Evolutionary conservation across 345 rosid genomes (phyloP).

Genomic region (Lepidium didymum): DNA sequence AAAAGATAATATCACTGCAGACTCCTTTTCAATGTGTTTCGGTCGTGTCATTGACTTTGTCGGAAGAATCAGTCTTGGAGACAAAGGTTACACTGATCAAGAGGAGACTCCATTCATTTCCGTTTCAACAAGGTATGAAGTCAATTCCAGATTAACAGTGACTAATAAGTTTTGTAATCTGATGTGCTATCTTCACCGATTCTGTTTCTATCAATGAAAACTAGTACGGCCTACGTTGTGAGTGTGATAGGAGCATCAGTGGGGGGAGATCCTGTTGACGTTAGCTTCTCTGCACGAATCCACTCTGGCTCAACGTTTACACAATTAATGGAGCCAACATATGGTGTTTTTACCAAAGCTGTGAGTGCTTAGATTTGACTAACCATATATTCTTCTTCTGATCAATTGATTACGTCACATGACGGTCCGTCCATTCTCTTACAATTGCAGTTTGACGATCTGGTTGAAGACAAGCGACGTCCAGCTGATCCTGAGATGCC

Average conservation of each 20-base stretch:
- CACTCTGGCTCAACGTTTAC: slow-evolving; percentile 91
- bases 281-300: slow-evolving; percentile 51
- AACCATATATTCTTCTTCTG: not conserved
- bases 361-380: slow-evolving; percentile 35
- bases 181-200: not conserved
- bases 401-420: not conserved
- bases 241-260: slow-evolving; percentile 46
- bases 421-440: not conserved
- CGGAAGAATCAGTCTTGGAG: slow-evolving; percentile 93
- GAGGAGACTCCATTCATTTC: slow-evolving; percentile 65
- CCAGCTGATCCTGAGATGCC: slow-evolving; percentile 33
- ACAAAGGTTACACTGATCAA: slow-evolving; percentile 72
- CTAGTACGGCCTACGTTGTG: slow-evolving; percentile 63
- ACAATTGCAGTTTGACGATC: slow-evolving; percentile 51
- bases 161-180: not conserved
- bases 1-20: slow-evolving; percentile 42
- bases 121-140: slow-evolving; percentile 41
- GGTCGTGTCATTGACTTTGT: slow-evolving; percentile 31
- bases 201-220: slow-evolving; percentile 5
- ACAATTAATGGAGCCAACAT: slow-evolving; percentile 72
- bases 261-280: slow-evolving; percentile 36
- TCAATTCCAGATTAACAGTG: not conserved
- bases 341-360: slow-evolving; percentile 42
- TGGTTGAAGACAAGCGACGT: slow-evolving; percentile 37
- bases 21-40: slow-evolving; percentile 98